Evolutionary conservation across 2,329 filamentous ascomycete species (phyloP).

Genomic region (Aspergillus carbonarius): DNA sequence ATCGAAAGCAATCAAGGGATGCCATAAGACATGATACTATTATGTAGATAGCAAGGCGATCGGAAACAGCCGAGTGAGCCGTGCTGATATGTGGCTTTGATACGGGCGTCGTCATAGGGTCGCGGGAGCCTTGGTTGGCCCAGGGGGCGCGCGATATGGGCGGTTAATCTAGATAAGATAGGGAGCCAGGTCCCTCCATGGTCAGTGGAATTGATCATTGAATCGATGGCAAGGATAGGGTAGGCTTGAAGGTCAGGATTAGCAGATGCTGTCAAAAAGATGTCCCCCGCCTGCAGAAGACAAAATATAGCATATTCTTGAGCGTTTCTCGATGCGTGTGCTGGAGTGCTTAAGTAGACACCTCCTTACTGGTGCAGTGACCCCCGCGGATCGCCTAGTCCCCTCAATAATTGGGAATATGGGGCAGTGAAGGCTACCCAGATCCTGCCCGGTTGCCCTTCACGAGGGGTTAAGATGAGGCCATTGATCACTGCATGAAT

Average conservation of each 20-base stretch:
- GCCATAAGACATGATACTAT: background rate
- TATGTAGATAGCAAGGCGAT: background rate
- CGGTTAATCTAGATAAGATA: background rate
- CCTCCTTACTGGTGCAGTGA: background rate
- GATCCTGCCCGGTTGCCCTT: background rate
- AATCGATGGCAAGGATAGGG: background rate
- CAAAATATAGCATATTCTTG: background rate
- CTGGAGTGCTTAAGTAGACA: background rate
- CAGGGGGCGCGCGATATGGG: background rate
- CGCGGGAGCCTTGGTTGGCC: background rate
- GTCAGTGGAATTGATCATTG: background rate
- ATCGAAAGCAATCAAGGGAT: background rate
- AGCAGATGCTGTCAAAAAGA: background rate
- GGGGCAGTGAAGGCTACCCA: background rate
- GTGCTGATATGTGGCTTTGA: background rate
- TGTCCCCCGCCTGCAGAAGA: background rate
- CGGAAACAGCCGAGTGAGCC: background rate
- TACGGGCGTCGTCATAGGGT: background rate
- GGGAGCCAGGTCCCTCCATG: background rate
- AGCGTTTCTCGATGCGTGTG: background rate
- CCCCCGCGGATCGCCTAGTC: slow-evolving; percentile 1
- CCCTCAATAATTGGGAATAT: slow-evolving; percentile 2
- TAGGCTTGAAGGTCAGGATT: background rate
- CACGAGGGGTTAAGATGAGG: background rate
- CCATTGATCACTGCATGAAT: background rate